Conservation (phyloP, 768 basidiomycete species). For the Xerocomellus amylosporus region DNA sequence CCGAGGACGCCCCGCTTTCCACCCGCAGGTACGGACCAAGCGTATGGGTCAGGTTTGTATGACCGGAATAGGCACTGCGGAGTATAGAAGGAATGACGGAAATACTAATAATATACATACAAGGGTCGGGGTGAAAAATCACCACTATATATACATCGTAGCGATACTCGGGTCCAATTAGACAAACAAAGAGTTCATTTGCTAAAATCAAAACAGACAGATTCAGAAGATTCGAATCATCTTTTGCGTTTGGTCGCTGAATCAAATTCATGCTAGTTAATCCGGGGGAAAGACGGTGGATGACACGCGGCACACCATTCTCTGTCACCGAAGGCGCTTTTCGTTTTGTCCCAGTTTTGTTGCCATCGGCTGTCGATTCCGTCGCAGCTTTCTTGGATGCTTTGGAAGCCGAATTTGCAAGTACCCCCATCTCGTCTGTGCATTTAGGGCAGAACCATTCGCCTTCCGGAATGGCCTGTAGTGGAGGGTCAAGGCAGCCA, state of each 20-base stretch:
- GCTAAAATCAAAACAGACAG: background rate
- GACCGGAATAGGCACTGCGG: no score
- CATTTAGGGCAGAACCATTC: conserved; percentile 93
- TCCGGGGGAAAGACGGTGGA: background rate
- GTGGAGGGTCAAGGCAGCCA: conserved; percentile 74
- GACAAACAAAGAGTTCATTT: background rate
- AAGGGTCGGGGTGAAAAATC: conserved; percentile 1
- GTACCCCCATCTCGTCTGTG: conserved; percentile 53
- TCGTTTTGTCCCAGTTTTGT: conserved; percentile 39
- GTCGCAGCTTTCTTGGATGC: conserved; percentile 17
- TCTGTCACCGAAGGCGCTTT: conserved; percentile 42
- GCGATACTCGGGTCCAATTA: conserved; percentile 1
- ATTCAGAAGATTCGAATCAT: conserved; percentile 13
- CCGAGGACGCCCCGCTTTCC: background rate
- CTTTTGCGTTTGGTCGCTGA: conserved; percentile 41
- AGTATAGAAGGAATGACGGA: background rate
- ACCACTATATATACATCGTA: conserved; percentile 18
- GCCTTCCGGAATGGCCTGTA: conserved; percentile 75
- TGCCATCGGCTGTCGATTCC: conserved; percentile 10
- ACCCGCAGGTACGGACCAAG: background rate
- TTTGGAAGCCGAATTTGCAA: conserved; percentile 16
- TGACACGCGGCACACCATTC: conserved; percentile 34
- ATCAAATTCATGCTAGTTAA: background rate
- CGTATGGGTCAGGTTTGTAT: no score
- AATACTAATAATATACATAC: conserved; percentile 32